Evolutionary conservation across 192 early-diverging fungal genomes (phyloP).

Genomic region (Allomyces macrogynus): DNA sequence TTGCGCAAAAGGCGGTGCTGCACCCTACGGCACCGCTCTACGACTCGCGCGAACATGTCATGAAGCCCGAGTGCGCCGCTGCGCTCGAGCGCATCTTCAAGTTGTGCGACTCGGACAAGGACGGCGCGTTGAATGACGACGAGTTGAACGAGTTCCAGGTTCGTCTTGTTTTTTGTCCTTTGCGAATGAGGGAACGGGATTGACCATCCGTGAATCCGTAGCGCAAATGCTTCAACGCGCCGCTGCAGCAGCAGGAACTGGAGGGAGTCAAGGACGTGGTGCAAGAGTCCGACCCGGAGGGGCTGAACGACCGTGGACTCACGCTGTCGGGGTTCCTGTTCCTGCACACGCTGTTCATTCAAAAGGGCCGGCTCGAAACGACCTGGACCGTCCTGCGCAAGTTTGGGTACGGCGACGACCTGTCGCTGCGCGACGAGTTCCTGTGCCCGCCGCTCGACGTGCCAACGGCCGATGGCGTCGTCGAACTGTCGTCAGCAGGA

Average conservation of each 20-base stretch:
- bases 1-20: slow-evolving; percentile 97
- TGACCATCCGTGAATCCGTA: slow-evolving; percentile 11
- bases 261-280: slow-evolving; percentile 94
- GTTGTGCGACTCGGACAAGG: slow-evolving; percentile 86
- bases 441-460: slow-evolving; percentile 72
- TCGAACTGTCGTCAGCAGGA: slow-evolving; percentile 80
- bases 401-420: slow-evolving; percentile 93
- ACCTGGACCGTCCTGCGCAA: slow-evolving; percentile 92
- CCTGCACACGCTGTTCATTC: slow-evolving; percentile 89
- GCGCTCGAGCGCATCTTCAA: slow-evolving; percentile 86
- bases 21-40: slow-evolving; percentile 94
- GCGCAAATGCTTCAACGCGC: slow-evolving; percentile 90
- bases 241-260: slow-evolving; percentile 83
- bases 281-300: slow-evolving; percentile 61
- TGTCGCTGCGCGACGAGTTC: slow-evolving; percentile 79
- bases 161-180: background rate
- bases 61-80: slow-evolving; percentile 78
- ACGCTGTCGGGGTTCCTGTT: slow-evolving; percentile 88
- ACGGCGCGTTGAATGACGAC: slow-evolving; percentile 71
- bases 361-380: slow-evolving; percentile 88
- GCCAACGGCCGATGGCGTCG: slow-evolving; percentile 58
- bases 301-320: slow-evolving; percentile 65
- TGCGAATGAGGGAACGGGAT: background rate
- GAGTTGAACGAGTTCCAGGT: slow-evolving; percentile 96
- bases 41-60: slow-evolving; percentile 74